Base-by-base conservation (phyloP, 257 asterid species). In the Lithospermum erythrorhizon region DNA sequence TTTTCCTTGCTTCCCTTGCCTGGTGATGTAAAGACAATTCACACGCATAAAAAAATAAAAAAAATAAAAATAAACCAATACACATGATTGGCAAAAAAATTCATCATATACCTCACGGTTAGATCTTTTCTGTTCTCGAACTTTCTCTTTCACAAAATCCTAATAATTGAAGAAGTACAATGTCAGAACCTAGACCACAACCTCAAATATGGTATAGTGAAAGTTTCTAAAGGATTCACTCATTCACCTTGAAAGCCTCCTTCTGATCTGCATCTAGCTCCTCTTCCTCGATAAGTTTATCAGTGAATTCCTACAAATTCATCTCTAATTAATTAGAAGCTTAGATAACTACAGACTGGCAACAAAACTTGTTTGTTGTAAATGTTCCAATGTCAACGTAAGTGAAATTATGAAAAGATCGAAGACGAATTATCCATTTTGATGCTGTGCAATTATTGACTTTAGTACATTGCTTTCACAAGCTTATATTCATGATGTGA, bases 1-100 rank as follows among this genome's bases (percentile, higher is more conserved):
- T 91, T 78, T 56, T 79, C 70, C 98, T 90, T 56, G 95, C 87
- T 62, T 79, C 93, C 82, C 81, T 84, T 52, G 97, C 97, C 97
- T 90, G 52, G 49, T 18, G 58, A 17, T 25, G 29, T 41, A 21
- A 51, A 21, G 14, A 67, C 54, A 18, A 17, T 41, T 21, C 45
- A 25, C 18, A 23, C 10, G 53, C 45, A 63, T 18, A 35, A 45
- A 53, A 5, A 11, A 22, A 5, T 11, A 24, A 52, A 17, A 18
- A 41, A 45, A 24, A 17, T 21, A 52, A 17, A 18, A 41, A 45
- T 20, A 17, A 32, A 20, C 48, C 55, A 41, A 61, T 16, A 6
- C 29, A 56, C 5, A 52, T 17, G 49, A 21, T 11, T 21, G n/a
- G 23, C 6, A 20, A 45, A 30, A 29, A 49, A 41, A 45, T 57